Base-by-base conservation (phyloP, 2,329 filamentous ascomycete genomes). In the Aotearoamyces nothofagi region DNA sequence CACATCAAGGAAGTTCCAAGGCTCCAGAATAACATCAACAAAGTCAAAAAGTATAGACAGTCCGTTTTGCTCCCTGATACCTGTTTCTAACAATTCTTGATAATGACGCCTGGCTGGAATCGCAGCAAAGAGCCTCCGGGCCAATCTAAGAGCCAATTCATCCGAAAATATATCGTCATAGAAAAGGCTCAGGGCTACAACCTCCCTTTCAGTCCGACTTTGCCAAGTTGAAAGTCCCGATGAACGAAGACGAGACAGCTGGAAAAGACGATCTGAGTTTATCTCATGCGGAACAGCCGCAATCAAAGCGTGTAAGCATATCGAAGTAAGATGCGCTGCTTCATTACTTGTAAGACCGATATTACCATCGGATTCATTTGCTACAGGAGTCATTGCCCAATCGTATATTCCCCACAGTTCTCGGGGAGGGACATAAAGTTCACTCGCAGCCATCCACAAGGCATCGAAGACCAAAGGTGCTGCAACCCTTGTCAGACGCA, bases 111-210 rank as follows among this genome's bases (percentile, higher is more conserved):
- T 49, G 20, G 34, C 45, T 9, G 47, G 38, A 25, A 77, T 63
- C 5, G 67, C 69, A 17, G 66, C 56, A 34, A 75, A 68, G 0
- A 77, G 37, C 27, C 72, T 57, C 16, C 63, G 56, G 3, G 70
- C 71, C 26, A 77, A 49, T 27, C 70, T 60, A 28, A 75, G 40
- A 5, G 68, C 66, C 20, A 73, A 49, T n/a, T 66, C 64, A 38
- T 76, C 60, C 0, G 67, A 67, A 33, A 77, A 75, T 2, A 60
- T 60, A 40, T 77, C 72, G 35, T 77, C 66, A 33, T 73, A 76
- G 31, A 67, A 58, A 5, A 76, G 54, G 36, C 65, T 73, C 12
- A 70, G 50, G 7, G 56, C 49, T 4, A 56, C 39, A 4, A 61
- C 57, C 35, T 68, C 63, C 4, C 57, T 49, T 4, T 59, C 56